Evolutionary conservation across 2,329 filamentous ascomycete genomes (phyloP), one percentile per base, ranked within the genome.

Genomic region (Cordyceps militaris): DNA sequence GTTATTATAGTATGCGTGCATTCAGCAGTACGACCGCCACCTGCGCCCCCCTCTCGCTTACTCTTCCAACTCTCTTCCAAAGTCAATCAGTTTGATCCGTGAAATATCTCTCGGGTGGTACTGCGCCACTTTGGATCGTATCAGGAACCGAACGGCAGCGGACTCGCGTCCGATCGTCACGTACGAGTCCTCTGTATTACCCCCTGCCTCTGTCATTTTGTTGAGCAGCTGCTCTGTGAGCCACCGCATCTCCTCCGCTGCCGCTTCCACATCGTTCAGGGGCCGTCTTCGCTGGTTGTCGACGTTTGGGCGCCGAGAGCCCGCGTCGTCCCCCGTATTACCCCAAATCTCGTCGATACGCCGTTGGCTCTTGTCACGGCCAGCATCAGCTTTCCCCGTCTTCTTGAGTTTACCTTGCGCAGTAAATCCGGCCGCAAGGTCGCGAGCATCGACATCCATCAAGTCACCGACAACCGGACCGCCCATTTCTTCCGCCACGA

Each of bases 401-500:
- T 78, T 81, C 63, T 79, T 83, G 21, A 73, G 73, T 61, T 80
- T 83, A 13, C 83, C 83, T 59, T 83, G 79, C 0, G 80, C 71
- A 62, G 76, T 85, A 68, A 86, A 86, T 1, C 82, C 83, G 9
- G 78, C 79, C 5, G 76, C 79, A 6, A 86, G 71, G 61, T 80
- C 81, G 46, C 87, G 80, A 9, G 80, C 64, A 75, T 85, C 72
- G 23, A 88, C 66, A 69, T 88, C 83, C 66, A 87, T 77, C 64
- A 86, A 76, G 63, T 90, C 87, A 3, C 91, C 89, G 1, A 92
- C 89, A 11, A 91, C 86, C 0, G 91, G 90, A 0, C 91, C 90
- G 8, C 91, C 91, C 1, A 92, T 78, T 66, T 91, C 88, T 72
- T 95, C 91, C 1, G 89, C 88, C 7, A 89, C 90, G 44, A 96